Conservation (phyloP, 176 grass and related monocot species). For the Oryza australiensis region DNA sequence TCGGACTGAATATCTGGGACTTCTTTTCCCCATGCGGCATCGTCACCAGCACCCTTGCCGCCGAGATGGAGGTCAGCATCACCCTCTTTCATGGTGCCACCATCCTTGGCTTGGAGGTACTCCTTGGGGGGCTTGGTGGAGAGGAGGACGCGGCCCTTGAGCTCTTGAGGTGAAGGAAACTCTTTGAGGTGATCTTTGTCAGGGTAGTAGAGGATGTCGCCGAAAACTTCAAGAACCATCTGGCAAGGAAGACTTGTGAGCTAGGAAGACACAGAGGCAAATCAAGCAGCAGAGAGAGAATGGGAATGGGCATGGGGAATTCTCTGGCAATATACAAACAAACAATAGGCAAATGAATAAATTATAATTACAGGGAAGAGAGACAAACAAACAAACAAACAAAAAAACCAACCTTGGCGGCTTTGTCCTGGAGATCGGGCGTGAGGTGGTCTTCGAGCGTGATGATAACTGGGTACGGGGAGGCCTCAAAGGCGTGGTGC, state of each 20-base stretch:
- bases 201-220: slow-evolving; percentile 73
- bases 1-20: slow-evolving; percentile 66
- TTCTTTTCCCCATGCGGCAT: slow-evolving; percentile 76
- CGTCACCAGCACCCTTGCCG: slow-evolving; percentile 47
- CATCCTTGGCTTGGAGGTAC: slow-evolving; percentile 69
- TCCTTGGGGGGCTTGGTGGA: slow-evolving; percentile 94
- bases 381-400: not conserved
- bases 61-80: slow-evolving; percentile 33
- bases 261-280: too few species aligned
- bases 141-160: slow-evolving; percentile 70
- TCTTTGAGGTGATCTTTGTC: slow-evolving; percentile 53
- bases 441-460: slow-evolving; percentile 93
- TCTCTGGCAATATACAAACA: too few species aligned
- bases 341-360: too few species aligned
- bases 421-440: slow-evolving; percentile 85
- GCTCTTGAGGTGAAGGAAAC: slow-evolving; percentile 80
- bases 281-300: too few species aligned
- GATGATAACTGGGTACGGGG: slow-evolving; percentile 92
- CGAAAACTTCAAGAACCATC: slow-evolving; percentile 85
- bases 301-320: too few species aligned
- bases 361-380: too few species aligned
- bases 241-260: not conserved
- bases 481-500: slow-evolving; percentile 78
- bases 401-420: slow-evolving; percentile 83
- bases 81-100: slow-evolving; percentile 42